A percentile compares a stretch with the other conserved stretches of the same genome.
These are phyloP conservation scores for Camellia sinensis DNA, from an alignment of 148 eudicot species.

Conservation along the genomic window DNA sequence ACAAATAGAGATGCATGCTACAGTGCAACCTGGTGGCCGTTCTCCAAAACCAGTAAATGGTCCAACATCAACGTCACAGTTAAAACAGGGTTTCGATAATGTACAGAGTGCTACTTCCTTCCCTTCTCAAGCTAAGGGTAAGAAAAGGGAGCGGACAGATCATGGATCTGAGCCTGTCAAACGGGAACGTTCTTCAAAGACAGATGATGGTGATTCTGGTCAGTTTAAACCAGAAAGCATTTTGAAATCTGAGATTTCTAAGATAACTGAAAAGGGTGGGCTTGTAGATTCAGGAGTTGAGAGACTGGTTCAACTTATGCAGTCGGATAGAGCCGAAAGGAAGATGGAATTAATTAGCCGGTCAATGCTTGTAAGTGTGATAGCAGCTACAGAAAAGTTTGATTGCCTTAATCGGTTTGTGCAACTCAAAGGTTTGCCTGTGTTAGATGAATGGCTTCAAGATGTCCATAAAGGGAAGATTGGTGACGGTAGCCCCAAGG, in stretches of 20 bases:
- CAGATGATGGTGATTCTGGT: constrained; percentile 58
- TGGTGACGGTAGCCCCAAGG: constrained; percentile 61
- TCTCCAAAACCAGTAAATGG: constrained; percentile 74
- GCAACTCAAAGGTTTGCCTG: constrained; percentile 73
- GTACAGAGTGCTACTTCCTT: constrained; percentile 45
- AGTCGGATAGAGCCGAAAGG: constrained; percentile 64
- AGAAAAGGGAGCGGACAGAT: constrained; percentile 74
- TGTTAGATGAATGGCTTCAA: constrained; percentile 92
- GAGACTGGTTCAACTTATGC: constrained; percentile 82
- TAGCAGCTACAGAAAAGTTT: constrained; percentile 78
- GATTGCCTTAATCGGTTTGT: constrained; percentile 82
- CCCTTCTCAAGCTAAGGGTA: constrained; percentile 69
- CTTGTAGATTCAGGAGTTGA: constrained; percentile 71
- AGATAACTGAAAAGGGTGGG: constrained; percentile 73
- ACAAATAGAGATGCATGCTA: constrained; percentile 64
- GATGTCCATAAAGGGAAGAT: constrained; percentile 80
- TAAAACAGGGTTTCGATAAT: constrained; percentile 71
- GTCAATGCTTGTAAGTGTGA: constrained; percentile 63
- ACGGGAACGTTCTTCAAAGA: constrained; percentile 53
- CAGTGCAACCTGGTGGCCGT: constrained; percentile 69
- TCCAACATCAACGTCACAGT: constrained; percentile 53
- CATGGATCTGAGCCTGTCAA: constrained; percentile 56
- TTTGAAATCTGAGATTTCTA: constrained; percentile 66
- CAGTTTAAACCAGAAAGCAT: constrained; percentile 41
- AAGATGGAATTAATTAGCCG: constrained; percentile 60